These are phyloP conservation scores for Jatropha podagrica DNA, from an alignment of 441 rosid species.

Conservation along the genomic window DNA sequence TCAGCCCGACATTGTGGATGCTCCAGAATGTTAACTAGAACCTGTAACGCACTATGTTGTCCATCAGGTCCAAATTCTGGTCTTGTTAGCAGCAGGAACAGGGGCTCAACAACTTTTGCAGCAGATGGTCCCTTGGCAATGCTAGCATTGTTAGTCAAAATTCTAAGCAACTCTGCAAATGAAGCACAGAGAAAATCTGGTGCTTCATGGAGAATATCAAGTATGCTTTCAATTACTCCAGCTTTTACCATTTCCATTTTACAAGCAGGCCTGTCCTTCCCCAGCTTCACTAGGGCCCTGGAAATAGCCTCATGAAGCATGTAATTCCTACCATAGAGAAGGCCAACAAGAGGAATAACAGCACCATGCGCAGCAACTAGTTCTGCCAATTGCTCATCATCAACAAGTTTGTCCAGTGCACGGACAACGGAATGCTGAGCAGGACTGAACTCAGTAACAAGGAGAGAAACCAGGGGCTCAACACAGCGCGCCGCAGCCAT, in stretches of 20 bases:
- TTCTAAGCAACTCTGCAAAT: constrained; percentile 92
- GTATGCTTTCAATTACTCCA: constrained; percentile 90
- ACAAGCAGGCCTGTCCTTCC: constrained; percentile 98
- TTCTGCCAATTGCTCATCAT: constrained; percentile 99
- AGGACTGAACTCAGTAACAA: constrained; percentile 85
- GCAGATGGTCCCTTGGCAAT: constrained; percentile 97
- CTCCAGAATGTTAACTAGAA: constrained; percentile 94
- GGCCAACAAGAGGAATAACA: constrained; percentile 98
- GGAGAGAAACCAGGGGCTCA: constrained; percentile 98
- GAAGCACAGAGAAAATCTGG: constrained; percentile 97
- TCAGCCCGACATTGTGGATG: constrained; percentile 98
- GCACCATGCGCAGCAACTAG: constrained; percentile 99
- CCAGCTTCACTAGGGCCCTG: constrained; percentile 96
- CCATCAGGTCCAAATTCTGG: constrained; percentile 94
- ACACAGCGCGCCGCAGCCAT: constrained; percentile 99
- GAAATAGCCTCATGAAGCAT: constrained; percentile 98
- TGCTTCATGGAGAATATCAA: constrained; percentile 93
- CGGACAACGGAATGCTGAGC: constrained; percentile 97
- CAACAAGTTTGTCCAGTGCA: constrained; percentile 94
- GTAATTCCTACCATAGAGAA: constrained; percentile 86
- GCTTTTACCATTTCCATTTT: constrained; percentile 99
- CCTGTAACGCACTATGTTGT: constrained; percentile 96
- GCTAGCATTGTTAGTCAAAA: constrained; percentile 95
- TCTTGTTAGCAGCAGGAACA: constrained; percentile 71
- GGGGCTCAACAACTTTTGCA: constrained; percentile 96